phyloP scores from a whole-genome alignment of 306 rosid genomes.

The Dalbergia cochinchinensis region DNA sequence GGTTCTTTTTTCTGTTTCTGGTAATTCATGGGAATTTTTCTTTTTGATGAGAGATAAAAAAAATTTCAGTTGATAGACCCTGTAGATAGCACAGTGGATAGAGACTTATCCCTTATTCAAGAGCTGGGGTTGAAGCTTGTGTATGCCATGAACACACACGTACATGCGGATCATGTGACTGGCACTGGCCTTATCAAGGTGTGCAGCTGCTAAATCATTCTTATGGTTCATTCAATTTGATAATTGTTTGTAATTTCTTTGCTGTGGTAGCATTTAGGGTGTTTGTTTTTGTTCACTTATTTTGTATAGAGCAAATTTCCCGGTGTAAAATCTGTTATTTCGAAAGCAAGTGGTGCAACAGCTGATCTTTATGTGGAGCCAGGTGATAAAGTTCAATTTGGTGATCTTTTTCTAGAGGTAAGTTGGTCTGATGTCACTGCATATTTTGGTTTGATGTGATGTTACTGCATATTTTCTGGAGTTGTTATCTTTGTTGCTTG shows the following conservation, averaged over 20 bases:
- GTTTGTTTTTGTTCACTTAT: constrained; percentile 30
- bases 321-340: constrained; percentile 80
- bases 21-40: neutral
- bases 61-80: constrained; percentile 91
- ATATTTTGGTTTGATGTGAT: constrained; percentile 6
- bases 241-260: neutral
- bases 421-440: constrained; percentile 10
- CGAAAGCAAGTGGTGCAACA: constrained; percentile 82
- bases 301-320: constrained; percentile 70
- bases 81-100: constrained; percentile 87
- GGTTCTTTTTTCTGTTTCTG: constrained; percentile 15
- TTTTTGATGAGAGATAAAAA: neutral
- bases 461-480: neutral
- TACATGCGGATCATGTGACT: constrained; percentile 98
- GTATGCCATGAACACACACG: constrained; percentile 93
- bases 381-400: constrained; percentile 71
- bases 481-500: neutral
- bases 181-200: constrained; percentile 95
- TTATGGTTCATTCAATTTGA: neutral
- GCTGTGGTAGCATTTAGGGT: constrained; percentile 12
- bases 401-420: constrained; percentile 89
- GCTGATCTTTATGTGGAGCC: constrained; percentile 73
- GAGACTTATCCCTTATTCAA: constrained; percentile 78
- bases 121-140: constrained; percentile 80
- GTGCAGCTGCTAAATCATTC: constrained; percentile 20